Base-by-base conservation (phyloP, 2,329 filamentous ascomycete species). In the Fusarium burgessii region DNA sequence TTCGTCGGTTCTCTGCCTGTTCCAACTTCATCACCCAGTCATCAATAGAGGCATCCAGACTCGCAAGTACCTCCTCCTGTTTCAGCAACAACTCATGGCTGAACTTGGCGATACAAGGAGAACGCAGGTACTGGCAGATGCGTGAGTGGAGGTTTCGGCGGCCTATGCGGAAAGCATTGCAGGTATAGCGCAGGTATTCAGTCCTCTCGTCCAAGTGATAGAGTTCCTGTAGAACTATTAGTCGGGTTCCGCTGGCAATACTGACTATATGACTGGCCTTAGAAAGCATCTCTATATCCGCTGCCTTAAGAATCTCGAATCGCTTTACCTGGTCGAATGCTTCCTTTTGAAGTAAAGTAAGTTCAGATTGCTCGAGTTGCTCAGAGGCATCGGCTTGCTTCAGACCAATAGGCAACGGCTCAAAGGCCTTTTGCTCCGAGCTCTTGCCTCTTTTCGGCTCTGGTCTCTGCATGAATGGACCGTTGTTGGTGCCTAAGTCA, bases 21-120 rank as follows among this genome's bases (percentile, higher is more conserved):
- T 95, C 93, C 20, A 95, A 87, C 82, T 94, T 95, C 73, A 82
- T 85, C 51, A 93, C 89, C 91, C 93, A 95, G 77, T 94, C 92
- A 74, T 95, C 92, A 69, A 95, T 95, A 6, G 91, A 92, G 18
- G 86, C 83, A 77, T 95, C 92, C 9, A 95, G 87, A 78, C 94
- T 92, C 3, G 90, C 88, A 13, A 95, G 84, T 2, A 92, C 91
- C 79, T 95, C 92, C 78, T 95, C 92, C 78, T 95, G 92, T 82
- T 92, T 93, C 42, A 95, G 84, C 78, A 95, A 89, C n/a, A 90
- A 90, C 66, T 94, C 92, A 69, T 90, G 87, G 71, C 90, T 93
- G 78, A 94, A 93, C 71, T 88, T 90, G 60, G 91, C 89, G 7
- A 88, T 87, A 35, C 91, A 88, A 11, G 91, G 90, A 20, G 90